Conservation (phyloP, 306 rosid species). For the Sphenostylis stenocarpa region DNA sequence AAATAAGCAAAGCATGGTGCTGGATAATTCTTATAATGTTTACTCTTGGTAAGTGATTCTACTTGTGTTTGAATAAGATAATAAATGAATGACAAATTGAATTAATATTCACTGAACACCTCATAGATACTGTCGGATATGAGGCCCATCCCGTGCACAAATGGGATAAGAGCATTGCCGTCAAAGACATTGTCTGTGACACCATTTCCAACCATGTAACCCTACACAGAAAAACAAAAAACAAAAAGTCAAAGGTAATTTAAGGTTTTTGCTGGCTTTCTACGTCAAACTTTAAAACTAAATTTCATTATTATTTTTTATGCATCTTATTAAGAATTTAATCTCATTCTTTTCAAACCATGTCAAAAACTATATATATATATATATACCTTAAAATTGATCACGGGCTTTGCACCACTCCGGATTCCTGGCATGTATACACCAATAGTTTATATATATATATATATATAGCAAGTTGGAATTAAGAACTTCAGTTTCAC, state of each 20-base stretch:
- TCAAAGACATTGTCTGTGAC: slow-evolving; percentile 66
- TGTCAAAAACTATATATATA: too few relatives aligned
- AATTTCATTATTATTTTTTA: too few relatives aligned
- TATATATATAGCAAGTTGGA: background rate
- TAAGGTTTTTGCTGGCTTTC: background rate
- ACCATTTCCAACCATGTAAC: slow-evolving; percentile 84
- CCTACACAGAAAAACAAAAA: slow-evolving; percentile 37
- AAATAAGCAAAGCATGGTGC: too few relatives aligned
- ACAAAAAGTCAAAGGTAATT: background rate
- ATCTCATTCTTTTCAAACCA: too few relatives aligned
- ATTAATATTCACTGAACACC: slow-evolving; percentile 30
- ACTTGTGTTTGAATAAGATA: too few relatives aligned
- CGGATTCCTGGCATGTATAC: slow-evolving; percentile 44
- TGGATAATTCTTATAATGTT: too few relatives aligned
- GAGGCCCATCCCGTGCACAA: slow-evolving; percentile 87
- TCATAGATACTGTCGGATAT: slow-evolving; percentile 59
- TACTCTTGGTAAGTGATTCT: too few relatives aligned
- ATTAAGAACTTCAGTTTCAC: background rate
- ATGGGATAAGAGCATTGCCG: slow-evolving; percentile 70
- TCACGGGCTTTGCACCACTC: slow-evolving; percentile 44
- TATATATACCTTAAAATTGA: slow-evolving; percentile 87
- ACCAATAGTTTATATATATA: slow-evolving; percentile 5
- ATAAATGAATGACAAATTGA: too few relatives aligned
- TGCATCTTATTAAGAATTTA: background rate
- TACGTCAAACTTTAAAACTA: background rate